These are phyloP conservation scores for Rhynchosporium secalis DNA, from an alignment of 2,329 filamentous ascomycete species.

Conservation along the genomic window DNA sequence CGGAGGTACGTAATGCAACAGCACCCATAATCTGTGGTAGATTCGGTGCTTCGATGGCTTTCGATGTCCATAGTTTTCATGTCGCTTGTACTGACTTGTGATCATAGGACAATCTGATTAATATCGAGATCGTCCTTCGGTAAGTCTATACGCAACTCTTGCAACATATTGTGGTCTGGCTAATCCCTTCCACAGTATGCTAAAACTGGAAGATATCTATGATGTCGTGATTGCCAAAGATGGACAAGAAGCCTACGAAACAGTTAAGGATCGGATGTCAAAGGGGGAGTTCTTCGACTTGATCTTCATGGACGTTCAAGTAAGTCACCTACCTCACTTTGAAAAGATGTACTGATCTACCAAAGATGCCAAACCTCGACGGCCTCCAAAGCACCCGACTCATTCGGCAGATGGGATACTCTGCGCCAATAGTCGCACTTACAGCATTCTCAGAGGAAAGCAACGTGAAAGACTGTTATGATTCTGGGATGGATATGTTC, in stretches of 20 bases:
- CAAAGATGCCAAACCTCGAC: conserved; percentile 85
- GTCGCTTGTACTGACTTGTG: neutral
- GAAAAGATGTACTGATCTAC: conserved; percentile 11
- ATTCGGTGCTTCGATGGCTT: neutral
- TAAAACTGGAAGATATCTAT: conserved; percentile 77
- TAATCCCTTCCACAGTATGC: conserved; percentile 61
- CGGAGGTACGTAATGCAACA: conserved; percentile 51
- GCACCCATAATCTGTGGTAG: neutral
- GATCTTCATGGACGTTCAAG: conserved; percentile 90
- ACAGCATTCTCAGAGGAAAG: conserved; percentile 90
- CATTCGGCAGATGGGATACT: conserved; percentile 84
- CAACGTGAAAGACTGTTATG: conserved; percentile 83
- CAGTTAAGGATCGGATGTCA: conserved; percentile 81
- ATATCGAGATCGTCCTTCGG: conserved; percentile 60
- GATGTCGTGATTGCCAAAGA: conserved; percentile 87
- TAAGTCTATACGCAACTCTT: conserved; percentile 28
- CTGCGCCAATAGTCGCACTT: conserved; percentile 83
- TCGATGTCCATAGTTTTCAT: neutral
- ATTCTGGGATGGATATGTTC: conserved; percentile 91
- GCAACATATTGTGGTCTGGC: conserved; percentile 47
- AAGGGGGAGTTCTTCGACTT: conserved; percentile 73
- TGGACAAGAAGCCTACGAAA: conserved; percentile 83
- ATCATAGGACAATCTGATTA: conserved; percentile 60
- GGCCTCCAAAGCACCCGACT: conserved; percentile 82
- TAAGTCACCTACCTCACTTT: conserved; percentile 22